Base-by-base conservation (phyloP, 2,329 filamentous ascomycete species). In the Ustulina deusta region DNA sequence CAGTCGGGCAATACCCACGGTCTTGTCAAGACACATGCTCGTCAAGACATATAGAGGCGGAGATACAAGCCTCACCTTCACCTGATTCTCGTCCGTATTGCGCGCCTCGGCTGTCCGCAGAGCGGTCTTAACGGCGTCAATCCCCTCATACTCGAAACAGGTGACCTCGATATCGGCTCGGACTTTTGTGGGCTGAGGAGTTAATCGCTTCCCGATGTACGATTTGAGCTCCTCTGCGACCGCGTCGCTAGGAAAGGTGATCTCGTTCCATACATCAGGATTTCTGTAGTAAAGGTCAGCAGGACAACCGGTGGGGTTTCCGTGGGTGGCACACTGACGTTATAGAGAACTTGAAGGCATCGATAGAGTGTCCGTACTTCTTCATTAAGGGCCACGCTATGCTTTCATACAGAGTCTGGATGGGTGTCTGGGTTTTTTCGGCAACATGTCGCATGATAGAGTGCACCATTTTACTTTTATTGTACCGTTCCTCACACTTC, bases 381-480 rank as follows among this genome's bases (percentile, higher is more conserved):
- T 94, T 94, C 89, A 97, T 97, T 77, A 99, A 84, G 58, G 97
- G 96, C 97, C 97, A 99, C 72, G 90, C 93, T 79, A 99, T 97
- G 74, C 86, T 90, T 86, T 97, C 91, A 83, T 99, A 99, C 65
- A 99, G 88, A 60, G 90, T 88, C 86, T 98, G 93, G 78, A 99
- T 97, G n/a, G 95, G 94, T 34, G 90, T 92, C 79, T 92, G 90
- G 49, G 94, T 97, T 88, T 97, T 97, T 85, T 99, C 94, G 74
- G 96, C 95, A 71, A 99, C 96, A 81, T 99, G 96, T 81, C 95
- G 91, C 93, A 99, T 95, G 82, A 99, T 97, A 62, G 93, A 97
- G 83, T 99, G 96, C 46, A 98, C 96, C 86, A 97, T 97, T 87
- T 99, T 99, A 86, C 93, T 93, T 90, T 99, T 99, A 89, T 99